A percentile compares a stretch with the other conserved stretches of the same genome.
Conservation (phyloP, 495 filamentous ascomycete genomes). For the Pyrenula aspistea region DNA sequence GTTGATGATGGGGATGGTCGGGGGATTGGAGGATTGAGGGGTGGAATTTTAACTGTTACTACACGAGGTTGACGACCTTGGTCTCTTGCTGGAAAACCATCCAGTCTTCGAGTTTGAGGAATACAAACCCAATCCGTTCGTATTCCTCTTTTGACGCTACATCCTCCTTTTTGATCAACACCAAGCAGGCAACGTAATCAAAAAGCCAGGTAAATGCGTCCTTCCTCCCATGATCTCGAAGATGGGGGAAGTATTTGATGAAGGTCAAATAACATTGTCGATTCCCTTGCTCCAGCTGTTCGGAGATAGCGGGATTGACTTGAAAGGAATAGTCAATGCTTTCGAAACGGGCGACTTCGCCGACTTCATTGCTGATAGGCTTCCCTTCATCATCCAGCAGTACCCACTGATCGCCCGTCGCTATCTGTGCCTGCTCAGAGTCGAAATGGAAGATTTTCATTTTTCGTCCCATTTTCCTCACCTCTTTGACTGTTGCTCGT, state of each 20-base stretch:
- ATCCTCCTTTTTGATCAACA: neutral
- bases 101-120: too few species aligned
- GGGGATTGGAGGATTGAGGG: neutral
- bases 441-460: neutral
- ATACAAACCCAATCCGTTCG: too few species aligned
- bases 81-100: too few species aligned
- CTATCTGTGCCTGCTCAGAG: neutral
- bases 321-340: neutral
- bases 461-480: neutral
- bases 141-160: too few species aligned
- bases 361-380: neutral
- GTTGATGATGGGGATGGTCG: slow-evolving; percentile 45
- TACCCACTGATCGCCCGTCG: neutral
- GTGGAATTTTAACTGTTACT: too few species aligned
- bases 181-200: neutral
- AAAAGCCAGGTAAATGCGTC: neutral
- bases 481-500: neutral
- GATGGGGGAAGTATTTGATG: neutral
- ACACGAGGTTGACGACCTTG: too few species aligned
- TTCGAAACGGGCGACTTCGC: neutral
- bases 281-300: neutral
- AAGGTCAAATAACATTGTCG: neutral
- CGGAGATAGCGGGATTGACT: neutral
- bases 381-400: neutral
- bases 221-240: neutral